phyloP scores from a whole-genome alignment of 2,329 filamentous ascomycete genomes.

The Myrmaecium sp. region DNA sequence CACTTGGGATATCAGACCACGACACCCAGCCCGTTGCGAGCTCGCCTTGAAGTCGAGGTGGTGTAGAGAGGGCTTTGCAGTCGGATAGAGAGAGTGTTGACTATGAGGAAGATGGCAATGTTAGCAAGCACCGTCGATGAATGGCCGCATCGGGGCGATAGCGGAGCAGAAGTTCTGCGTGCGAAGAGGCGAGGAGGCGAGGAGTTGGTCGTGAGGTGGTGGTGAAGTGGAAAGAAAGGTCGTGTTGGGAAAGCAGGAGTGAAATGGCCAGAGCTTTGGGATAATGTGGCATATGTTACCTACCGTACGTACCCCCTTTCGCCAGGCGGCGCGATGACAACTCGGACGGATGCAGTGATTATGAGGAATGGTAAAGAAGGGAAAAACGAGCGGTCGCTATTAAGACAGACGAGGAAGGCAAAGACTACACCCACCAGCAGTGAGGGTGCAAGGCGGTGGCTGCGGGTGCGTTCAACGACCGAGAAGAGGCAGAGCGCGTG shows the following conservation, averaged over 20 bases:
- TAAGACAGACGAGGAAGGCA: conserved; percentile 21
- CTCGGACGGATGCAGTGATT: not conserved
- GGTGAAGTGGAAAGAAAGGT: too few species aligned
- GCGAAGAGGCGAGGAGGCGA: too few species aligned
- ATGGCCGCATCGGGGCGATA: too few species aligned
- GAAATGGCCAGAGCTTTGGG: too few species aligned
- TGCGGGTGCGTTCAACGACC: conserved; percentile 3
- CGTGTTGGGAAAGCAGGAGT: too few species aligned
- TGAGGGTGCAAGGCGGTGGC: conserved; percentile 4
- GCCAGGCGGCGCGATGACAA: too few species aligned
- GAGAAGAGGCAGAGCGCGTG: too few species aligned
- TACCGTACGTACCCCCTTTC: too few species aligned
- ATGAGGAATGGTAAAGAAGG: conserved; percentile 7
- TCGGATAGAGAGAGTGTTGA: conserved; percentile 1
- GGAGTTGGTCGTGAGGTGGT: too few species aligned
- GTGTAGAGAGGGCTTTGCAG: conserved; percentile 6
- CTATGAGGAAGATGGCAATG: conserved; percentile 4
- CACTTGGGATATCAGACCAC: conserved; percentile 2
- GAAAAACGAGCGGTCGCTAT: conserved; percentile 10
- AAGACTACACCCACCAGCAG: conserved; percentile 12
- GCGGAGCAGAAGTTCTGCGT: too few species aligned
- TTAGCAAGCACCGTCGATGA: not conserved
- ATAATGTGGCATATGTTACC: too few species aligned
- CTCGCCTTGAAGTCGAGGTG: conserved; percentile 3
- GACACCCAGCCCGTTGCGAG: too few species aligned